Conservation (phyloP, 306 rosid genomes). For the Senna tora region DNA sequence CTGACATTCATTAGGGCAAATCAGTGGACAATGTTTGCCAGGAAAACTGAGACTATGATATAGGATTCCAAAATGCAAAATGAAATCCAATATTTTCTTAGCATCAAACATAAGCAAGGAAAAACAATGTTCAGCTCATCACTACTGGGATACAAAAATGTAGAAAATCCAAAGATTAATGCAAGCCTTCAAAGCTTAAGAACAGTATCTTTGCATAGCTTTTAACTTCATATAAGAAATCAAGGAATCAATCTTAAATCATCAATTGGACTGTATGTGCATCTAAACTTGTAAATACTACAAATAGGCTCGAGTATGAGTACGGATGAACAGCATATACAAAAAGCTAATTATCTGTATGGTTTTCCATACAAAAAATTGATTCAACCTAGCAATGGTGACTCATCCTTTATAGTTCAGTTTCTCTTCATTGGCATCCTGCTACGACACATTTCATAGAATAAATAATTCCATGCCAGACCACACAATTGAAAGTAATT, state of each 20-base stretch:
- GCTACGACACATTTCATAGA: not conserved
- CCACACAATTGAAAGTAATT: not conserved
- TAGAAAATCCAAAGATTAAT: not conserved
- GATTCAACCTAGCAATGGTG: not conserved
- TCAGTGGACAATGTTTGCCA: slow-evolving; percentile 26
- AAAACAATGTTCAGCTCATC: not conserved
- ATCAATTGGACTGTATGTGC: not conserved
- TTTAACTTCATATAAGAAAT: not conserved
- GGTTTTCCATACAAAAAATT: not conserved
- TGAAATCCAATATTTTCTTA: slow-evolving; percentile 3
- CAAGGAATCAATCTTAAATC: not conserved
- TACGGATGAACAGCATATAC: not conserved
- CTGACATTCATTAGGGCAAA: slow-evolving; percentile 40
- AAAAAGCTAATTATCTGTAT: not conserved
- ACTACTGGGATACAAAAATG: not conserved
- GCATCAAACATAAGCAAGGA: not conserved
- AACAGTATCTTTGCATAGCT: not conserved
- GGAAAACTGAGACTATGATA: not conserved
- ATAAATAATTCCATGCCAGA: slow-evolving; percentile 3
- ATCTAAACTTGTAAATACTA: not conserved
- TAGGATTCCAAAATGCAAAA: not conserved
- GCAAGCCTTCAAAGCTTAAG: not conserved
- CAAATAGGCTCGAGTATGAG: not conserved
- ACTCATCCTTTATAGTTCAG: not conserved
- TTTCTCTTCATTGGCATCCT: slow-evolving; percentile 14